These are phyloP conservation scores for Crataegus laevigata DNA, from an alignment of 306 rosid species.

Conservation along the genomic window DNA sequence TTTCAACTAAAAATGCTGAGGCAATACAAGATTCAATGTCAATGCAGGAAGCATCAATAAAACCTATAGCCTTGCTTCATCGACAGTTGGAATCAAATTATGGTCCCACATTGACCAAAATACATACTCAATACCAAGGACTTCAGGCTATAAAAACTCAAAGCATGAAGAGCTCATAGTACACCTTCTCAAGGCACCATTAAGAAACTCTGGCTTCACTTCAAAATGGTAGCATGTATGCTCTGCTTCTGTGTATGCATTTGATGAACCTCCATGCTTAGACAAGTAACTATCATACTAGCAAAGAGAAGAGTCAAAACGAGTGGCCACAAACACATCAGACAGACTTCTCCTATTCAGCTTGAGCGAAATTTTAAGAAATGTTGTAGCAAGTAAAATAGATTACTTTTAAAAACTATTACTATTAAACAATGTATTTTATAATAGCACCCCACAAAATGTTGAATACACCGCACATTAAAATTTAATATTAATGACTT, in stretches of 20 bases:
- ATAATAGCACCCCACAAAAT: too few species aligned
- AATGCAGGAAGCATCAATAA: conserved; percentile 14
- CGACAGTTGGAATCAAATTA: neutral
- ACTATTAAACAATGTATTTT: neutral
- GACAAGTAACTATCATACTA: conserved; percentile 98
- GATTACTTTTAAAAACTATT: neutral
- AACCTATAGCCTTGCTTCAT: conserved; percentile 14
- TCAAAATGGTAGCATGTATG: conserved; percentile 98
- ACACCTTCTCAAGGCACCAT: conserved; percentile 87
- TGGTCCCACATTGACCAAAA: conserved; percentile 1
- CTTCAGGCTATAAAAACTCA: neutral
- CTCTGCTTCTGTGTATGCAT: conserved; percentile 89
- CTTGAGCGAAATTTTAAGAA: conserved; percentile 14
- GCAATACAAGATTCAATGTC: neutral
- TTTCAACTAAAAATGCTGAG: neutral
- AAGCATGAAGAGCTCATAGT: conserved; percentile 10
- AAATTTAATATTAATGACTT: too few species aligned
- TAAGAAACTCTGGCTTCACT: conserved; percentile 78
- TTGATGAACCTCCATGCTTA: conserved; percentile 96
- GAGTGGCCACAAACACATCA: conserved; percentile 19
- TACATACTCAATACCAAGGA: conserved; percentile 8
- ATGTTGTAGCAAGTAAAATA: neutral
- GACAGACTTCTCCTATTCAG: neutral
- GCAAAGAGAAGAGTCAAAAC: conserved; percentile 38
- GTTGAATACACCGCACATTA: too few species aligned